Percentiles rank a stretch among this genome's conserved stretches.
Conservation (phyloP, 2,329 filamentous ascomycete genomes). For the Exophiala aquamarina region DNA sequence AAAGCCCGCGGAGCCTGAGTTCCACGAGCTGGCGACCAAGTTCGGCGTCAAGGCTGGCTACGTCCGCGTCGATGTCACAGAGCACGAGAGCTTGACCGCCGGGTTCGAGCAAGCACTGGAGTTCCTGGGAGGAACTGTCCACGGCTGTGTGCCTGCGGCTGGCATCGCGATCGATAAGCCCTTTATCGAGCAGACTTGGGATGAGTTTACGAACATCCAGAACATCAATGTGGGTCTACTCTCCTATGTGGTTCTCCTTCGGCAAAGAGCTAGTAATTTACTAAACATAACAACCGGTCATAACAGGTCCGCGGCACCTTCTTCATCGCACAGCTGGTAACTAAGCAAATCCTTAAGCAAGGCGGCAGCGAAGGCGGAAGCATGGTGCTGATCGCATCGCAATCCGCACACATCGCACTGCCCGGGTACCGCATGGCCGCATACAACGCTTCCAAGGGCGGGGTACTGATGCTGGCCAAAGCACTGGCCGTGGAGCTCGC, state of each 20-base stretch:
- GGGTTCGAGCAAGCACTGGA: conserved; percentile 3
- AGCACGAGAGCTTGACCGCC: conserved; percentile 1
- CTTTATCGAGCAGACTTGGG: conserved; percentile 45
- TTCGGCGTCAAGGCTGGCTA: conserved; percentile 33
- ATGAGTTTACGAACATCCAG: conserved; percentile 42
- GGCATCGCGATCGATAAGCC: conserved; percentile 47
- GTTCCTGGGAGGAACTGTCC: conserved; percentile 20
- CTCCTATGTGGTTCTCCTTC: too few species aligned
- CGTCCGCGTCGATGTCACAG: conserved; percentile 7
- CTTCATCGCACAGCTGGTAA: conserved; percentile 41
- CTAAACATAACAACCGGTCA: neutral
- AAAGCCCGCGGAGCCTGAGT: conserved; percentile 32
- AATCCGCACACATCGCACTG: conserved; percentile 39
- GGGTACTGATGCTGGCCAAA: conserved; percentile 41
- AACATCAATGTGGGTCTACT: conserved; percentile 45
- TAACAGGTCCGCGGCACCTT: conserved; percentile 34
- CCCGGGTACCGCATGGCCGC: conserved; percentile 41
- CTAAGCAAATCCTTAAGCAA: conserved; percentile 44
- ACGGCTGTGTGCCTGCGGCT: conserved; percentile 7
- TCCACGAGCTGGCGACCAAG: conserved; percentile 37
- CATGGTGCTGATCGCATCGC: conserved; percentile 36
- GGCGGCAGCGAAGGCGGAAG: conserved; percentile 40
- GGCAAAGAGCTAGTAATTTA: neutral
- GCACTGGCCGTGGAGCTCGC: conserved; percentile 42
- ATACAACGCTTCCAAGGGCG: conserved; percentile 48